Percentiles rank a stretch among this genome's conserved stretches.
Conservation (phyloP, 2,329 filamentous ascomycete genomes). For the Colletotrichum magnum region DNA sequence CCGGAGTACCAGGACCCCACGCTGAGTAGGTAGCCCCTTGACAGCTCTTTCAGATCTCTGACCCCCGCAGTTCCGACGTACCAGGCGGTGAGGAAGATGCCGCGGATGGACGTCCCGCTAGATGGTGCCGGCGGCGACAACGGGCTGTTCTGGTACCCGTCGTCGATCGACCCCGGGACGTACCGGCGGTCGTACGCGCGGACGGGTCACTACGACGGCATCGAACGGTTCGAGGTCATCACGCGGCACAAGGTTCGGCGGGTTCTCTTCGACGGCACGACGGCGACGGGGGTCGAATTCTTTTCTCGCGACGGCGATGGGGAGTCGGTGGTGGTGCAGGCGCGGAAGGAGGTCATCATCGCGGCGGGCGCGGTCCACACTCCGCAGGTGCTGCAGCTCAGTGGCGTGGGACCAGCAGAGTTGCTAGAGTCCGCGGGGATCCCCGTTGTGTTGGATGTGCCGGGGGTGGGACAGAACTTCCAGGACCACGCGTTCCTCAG, state of each 20-base stretch:
- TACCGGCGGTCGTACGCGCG: constrained; percentile 44
- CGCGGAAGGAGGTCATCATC: constrained; percentile 53
- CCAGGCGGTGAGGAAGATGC: constrained; percentile 45
- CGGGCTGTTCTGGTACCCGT: constrained; percentile 46
- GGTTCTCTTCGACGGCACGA: constrained; percentile 42
- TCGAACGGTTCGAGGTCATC: constrained; percentile 44
- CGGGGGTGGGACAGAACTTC: constrained; percentile 60
- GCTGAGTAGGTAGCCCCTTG: constrained; percentile 29
- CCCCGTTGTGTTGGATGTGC: constrained; percentile 54
- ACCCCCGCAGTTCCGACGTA: constrained; percentile 35
- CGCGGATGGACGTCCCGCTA: constrained; percentile 42
- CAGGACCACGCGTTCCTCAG: constrained; percentile 53
- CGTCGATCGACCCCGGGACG: constrained; percentile 42
- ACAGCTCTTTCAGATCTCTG: no score
- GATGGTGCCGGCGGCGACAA: constrained; percentile 45
- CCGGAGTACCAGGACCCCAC: constrained; percentile 29
- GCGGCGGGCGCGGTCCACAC: constrained; percentile 53
- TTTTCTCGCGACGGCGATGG: constrained; percentile 32
- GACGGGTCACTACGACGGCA: constrained; percentile 44
- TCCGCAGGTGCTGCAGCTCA: constrained; percentile 59
- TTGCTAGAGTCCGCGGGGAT: constrained; percentile 54
- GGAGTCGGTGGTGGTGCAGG: constrained; percentile 40
- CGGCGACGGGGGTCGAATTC: constrained; percentile 47
- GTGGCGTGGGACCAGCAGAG: constrained; percentile 56
- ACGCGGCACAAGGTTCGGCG: constrained; percentile 42